Conservation (phyloP, 306 rosid genomes). For the Benincasa hispida region DNA sequence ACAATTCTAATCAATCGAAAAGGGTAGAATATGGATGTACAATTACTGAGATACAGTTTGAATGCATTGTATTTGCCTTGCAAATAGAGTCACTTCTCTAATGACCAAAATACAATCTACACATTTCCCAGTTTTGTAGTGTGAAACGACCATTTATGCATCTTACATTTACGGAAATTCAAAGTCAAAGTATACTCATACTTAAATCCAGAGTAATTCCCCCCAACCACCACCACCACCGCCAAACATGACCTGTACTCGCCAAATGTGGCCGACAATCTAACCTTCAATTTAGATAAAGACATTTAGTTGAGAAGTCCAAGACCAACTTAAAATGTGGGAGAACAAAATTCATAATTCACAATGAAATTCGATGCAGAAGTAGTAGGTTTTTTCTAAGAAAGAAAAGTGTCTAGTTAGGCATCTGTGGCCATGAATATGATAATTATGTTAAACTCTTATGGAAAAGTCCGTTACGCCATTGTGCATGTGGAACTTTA, state of each 20-base stretch:
- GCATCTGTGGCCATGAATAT: neutral
- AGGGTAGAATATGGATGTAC: neutral
- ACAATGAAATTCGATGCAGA: neutral
- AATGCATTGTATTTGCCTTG: neutral
- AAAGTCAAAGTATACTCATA: neutral
- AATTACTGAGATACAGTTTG: neutral
- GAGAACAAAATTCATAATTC: neutral
- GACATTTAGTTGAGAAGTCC: neutral
- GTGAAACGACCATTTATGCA: neutral
- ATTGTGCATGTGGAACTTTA: neutral
- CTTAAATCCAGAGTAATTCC: neutral
- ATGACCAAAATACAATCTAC: neutral
- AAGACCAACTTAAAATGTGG: neutral
- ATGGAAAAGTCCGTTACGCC: neutral
- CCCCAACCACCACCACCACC: neutral
- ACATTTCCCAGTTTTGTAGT: neutral
- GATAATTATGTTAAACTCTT: neutral
- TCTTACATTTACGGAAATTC: neutral
- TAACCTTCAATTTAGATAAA: neutral
- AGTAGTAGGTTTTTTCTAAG: no score
- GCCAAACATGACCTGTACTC: neutral
- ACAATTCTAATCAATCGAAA: neutral
- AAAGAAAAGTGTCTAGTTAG: neutral
- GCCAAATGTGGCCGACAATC: neutral
- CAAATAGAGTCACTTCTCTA: neutral